These are phyloP conservation scores for Quercus aquifolioides DNA, from an alignment of 306 rosid genomes.

Conservation along the genomic window DNA sequence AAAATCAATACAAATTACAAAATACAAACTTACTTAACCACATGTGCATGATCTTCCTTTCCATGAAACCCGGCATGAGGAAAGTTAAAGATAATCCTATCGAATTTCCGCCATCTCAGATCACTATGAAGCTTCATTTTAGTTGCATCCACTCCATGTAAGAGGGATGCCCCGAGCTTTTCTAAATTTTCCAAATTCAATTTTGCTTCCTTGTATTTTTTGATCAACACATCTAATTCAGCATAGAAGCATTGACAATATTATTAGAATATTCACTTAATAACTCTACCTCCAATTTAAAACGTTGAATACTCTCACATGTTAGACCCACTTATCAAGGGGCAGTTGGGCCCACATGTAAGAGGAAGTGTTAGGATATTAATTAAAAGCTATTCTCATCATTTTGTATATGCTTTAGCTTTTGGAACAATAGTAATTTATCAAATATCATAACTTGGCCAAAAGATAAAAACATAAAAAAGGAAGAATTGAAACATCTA, in stretches of 20 bases:
- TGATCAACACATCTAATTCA: constrained; percentile 36
- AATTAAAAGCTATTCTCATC: too few species aligned
- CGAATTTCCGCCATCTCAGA: constrained; percentile 40
- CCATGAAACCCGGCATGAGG: neutral
- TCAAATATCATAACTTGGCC: neutral
- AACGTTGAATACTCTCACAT: too few species aligned
- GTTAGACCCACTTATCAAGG: too few species aligned
- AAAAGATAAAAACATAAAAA: neutral
- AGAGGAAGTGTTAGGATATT: too few species aligned
- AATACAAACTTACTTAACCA: constrained; percentile 41
- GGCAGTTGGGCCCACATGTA: too few species aligned
- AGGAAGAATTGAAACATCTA: too few species aligned
- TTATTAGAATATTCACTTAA: too few species aligned
- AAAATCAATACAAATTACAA: neutral
- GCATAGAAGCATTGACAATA: constrained; percentile 8
- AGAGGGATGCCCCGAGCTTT: constrained; percentile 40
- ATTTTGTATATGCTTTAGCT: too few species aligned
- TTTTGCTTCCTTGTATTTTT: constrained; percentile 48
- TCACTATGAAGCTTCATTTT: constrained; percentile 35
- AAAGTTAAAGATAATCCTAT: constrained; percentile 21
- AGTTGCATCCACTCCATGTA: constrained; percentile 56
- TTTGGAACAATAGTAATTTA: too few species aligned
- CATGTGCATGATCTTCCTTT: constrained; percentile 3
- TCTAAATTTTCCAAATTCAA: constrained; percentile 36
- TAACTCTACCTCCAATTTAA: too few species aligned